Percentiles rank a stretch among this genome's conserved stretches.
phyloP scores from a whole-genome alignment of 208 protist genomes.

The Leishmania tarentolae region DNA sequence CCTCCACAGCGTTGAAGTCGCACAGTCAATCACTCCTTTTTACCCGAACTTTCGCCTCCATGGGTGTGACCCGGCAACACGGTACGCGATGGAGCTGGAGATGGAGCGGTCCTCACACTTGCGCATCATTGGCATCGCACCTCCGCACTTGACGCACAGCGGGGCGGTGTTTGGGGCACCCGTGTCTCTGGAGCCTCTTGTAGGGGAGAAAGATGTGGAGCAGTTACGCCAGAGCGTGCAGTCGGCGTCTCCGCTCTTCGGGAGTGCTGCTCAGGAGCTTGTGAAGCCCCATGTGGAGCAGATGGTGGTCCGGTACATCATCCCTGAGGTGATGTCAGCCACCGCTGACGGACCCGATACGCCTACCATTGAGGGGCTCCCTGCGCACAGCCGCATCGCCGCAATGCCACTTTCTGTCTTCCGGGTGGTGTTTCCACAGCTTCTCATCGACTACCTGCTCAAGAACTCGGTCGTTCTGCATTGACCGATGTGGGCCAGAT shows the following conservation, averaged over 20 bases:
- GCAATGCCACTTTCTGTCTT: conserved; percentile 83
- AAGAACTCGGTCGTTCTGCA: conserved; percentile 62
- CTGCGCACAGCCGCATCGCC: conserved; percentile 12
- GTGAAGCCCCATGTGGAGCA: conserved; percentile 46
- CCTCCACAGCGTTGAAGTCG: conserved; percentile 45
- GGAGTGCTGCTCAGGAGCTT: conserved; percentile 33
- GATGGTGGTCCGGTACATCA: conserved; percentile 67
- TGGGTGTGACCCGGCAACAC: conserved; percentile 10
- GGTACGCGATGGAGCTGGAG: conserved; percentile 28
- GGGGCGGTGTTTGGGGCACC: conserved; percentile 35
- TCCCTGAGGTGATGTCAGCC: conserved; percentile 13
- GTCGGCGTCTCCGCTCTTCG: conserved; percentile 27
- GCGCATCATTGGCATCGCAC: conserved; percentile 64
- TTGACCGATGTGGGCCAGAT: not conserved
- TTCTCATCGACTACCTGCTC: conserved; percentile 81
- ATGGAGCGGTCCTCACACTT: conserved; percentile 20
- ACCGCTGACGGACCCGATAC: not conserved
- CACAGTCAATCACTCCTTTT: conserved; percentile 20
- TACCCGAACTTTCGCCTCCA: conserved; percentile 15
- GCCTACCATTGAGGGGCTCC: not conserved
- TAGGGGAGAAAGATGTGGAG: conserved; percentile 53
- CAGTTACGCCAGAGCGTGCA: conserved; percentile 39
- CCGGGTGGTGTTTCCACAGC: conserved; percentile 68
- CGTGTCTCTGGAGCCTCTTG: conserved; percentile 35
- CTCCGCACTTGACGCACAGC: conserved; percentile 30